A percentile compares a stretch with the other conserved stretches of the same genome.
These are phyloP conservation scores for Aureobasidium sp. DNA, from an alignment of 2,329 filamentous ascomycete genomes.

Conservation along the genomic window DNA sequence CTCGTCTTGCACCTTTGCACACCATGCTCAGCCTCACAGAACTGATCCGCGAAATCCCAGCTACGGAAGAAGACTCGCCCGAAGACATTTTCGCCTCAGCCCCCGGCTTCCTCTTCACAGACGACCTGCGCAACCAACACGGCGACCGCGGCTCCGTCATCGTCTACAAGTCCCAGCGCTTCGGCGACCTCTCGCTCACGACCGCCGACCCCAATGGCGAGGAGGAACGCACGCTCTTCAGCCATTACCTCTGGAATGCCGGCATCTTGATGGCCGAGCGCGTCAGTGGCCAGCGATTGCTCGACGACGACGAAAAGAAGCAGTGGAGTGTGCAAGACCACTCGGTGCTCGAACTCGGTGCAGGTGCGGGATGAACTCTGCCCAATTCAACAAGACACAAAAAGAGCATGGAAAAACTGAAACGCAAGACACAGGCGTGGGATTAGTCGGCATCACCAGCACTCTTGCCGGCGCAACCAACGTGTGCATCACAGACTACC, in stretches of 20 bases:
- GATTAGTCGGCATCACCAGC: conserved; percentile 42
- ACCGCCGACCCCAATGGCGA: conserved; percentile 44
- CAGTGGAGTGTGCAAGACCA: conserved; percentile 44
- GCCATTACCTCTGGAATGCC: conserved; percentile 69
- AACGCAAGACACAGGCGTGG: conserved; percentile 32
- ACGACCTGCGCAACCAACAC: conserved; percentile 60
- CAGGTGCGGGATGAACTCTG: conserved; percentile 47
- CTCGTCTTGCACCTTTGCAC: not conserved
- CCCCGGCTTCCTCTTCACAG: conserved; percentile 59
- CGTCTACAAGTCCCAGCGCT: conserved; percentile 43
- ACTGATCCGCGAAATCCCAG: conserved; percentile 20
- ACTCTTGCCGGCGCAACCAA: conserved; percentile 38
- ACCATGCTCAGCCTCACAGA: conserved; percentile 24
- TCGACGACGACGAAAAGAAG: conserved; percentile 27
- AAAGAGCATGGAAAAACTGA: conserved; percentile 19
- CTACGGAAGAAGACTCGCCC: conserved; percentile 13
- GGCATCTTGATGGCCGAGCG: conserved; percentile 41
- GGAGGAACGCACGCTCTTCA: conserved; percentile 54
- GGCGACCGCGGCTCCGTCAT: conserved; percentile 55
- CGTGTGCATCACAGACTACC: conserved; percentile 60
- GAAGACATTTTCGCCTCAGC: conserved; percentile 51
- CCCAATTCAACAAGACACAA: conserved; percentile 17
- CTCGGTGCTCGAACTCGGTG: conserved; percentile 58
- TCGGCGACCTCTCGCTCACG: conserved; percentile 34
- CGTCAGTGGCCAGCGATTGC: conserved; percentile 29